Percentiles rank a stretch among this genome's conserved stretches.
Conservation (phyloP, 2,329 filamentous ascomycete species). For the Fusarium sterilihyphosum region DNA sequence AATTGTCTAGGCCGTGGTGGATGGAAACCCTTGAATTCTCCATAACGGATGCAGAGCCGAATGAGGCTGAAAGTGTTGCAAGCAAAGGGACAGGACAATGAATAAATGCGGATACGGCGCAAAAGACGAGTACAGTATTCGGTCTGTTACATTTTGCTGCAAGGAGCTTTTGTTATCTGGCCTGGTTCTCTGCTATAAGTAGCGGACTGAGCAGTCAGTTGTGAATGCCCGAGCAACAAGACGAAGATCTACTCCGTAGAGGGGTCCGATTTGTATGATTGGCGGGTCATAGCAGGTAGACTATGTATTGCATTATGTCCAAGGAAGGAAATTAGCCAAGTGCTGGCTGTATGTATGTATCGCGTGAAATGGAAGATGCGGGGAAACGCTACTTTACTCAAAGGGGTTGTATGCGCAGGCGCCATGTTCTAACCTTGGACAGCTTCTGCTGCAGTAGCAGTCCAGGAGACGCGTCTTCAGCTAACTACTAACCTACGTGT, state of each 20-base stretch:
- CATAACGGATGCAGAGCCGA: conserved; percentile 16
- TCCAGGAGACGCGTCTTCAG: neutral
- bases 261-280: conserved; percentile 4
- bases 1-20: conserved; percentile 10
- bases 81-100: neutral
- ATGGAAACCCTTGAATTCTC: conserved; percentile 29
- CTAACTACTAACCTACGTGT: neutral
- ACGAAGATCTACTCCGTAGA: neutral
- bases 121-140: neutral
- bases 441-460: neutral
- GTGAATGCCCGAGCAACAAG: neutral
- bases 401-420: neutral
- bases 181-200: neutral
- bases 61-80: conserved; percentile 18
- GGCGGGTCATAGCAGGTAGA: neutral
- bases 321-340: neutral
- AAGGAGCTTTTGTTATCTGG: neutral
- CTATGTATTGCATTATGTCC: neutral
- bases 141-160: neutral
- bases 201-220: neutral
- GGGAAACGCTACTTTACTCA: conserved; percentile 6
- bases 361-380: conserved; percentile 4
- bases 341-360: neutral
- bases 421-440: neutral
- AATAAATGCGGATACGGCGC: neutral